A percentile compares a stretch with the other conserved stretches of the same genome.
phyloP scores from a whole-genome alignment of 257 asterid species.

The Solanum pimpinellifolium region DNA sequence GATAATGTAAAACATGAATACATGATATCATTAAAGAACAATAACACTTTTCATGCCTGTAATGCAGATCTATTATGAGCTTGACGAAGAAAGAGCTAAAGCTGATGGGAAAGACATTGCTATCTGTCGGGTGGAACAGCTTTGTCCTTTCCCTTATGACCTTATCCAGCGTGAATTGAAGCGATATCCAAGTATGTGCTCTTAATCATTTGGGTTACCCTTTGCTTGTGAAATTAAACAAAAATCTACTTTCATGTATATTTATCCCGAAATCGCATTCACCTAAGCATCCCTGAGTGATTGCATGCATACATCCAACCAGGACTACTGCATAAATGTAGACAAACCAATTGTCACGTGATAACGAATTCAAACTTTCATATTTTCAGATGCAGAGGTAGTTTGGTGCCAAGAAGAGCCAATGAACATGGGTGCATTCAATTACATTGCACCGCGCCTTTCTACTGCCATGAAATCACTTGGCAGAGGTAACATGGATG shows the following conservation, averaged over 20 bases:
- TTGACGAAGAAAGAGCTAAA: slow-evolving; percentile 16
- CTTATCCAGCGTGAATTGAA: slow-evolving; percentile 20
- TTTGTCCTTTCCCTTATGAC: slow-evolving; percentile 21
- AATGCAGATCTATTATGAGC: slow-evolving; percentile 18
- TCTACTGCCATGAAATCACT: slow-evolving; percentile 16
- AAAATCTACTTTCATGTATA: background rate
- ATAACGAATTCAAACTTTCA: background rate
- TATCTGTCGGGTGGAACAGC: slow-evolving; percentile 24
- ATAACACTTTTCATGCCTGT: background rate
- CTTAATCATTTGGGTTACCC: background rate
- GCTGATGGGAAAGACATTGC: slow-evolving; percentile 13
- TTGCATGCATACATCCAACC: background rate
- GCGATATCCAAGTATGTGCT: slow-evolving; percentile 20
- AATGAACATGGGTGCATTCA: slow-evolving; percentile 69
- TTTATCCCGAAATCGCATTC: background rate
- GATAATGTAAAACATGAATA: background rate
- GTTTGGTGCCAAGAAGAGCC: slow-evolving; percentile 90
- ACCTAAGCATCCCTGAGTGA: background rate
- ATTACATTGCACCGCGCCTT: slow-evolving; percentile 17
- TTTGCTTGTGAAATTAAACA: background rate
- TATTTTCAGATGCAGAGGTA: slow-evolving; percentile 43
- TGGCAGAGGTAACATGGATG: slow-evolving; percentile 61
- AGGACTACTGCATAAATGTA: background rate
- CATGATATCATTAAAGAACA: background rate
- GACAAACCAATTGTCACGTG: background rate